Evolutionary conservation across 352 stramenopile genomes (phyloP).

Genomic region (Globisporangium paddicum): DNA sequence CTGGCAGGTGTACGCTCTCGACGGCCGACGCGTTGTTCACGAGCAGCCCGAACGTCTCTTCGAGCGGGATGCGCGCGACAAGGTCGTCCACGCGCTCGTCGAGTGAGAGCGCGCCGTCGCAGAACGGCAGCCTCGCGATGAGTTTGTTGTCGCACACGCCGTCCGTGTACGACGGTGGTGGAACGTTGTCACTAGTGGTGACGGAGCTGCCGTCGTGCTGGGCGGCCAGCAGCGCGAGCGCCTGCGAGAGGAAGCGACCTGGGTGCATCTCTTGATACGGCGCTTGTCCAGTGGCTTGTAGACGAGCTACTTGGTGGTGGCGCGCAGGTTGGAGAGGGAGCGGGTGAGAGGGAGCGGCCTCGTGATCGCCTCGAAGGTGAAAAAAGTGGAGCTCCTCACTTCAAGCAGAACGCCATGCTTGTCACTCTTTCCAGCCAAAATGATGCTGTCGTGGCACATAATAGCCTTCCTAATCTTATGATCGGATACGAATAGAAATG

Average conservation of each 20-base stretch:
- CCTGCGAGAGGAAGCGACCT: not conserved
- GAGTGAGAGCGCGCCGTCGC: slow-evolving; percentile 43
- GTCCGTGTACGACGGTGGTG: slow-evolving; percentile 23
- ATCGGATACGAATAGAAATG: too few relatives aligned
- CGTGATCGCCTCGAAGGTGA: too few relatives aligned
- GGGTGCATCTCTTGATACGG: slow-evolving; percentile 2
- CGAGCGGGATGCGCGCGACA: slow-evolving; percentile 50
- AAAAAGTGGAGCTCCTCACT: too few relatives aligned
- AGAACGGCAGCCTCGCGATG: slow-evolving; percentile 59
- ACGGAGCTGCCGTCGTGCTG: slow-evolving; percentile 1
- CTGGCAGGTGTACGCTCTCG: slow-evolving; percentile 31
- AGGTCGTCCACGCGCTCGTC: slow-evolving; percentile 63
- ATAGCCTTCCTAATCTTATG: too few relatives aligned
- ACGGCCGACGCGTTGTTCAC: slow-evolving; percentile 50
- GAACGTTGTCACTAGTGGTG: not conserved
- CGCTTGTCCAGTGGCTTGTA: not conserved
- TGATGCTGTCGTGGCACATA: too few relatives aligned
- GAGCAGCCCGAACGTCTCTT: slow-evolving; percentile 67
- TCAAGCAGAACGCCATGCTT: too few relatives aligned
- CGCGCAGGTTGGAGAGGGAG: not conserved
- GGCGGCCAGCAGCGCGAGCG: slow-evolving; percentile 3
- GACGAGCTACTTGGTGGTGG: too few relatives aligned
- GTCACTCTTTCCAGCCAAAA: too few relatives aligned
- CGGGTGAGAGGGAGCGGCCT: too few relatives aligned
- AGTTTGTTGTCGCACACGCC: slow-evolving; percentile 46